Percentiles rank a stretch among this genome's conserved stretches.
Evolutionary conservation across 1,139 yeast species (phyloP).

Genomic region (Scheffersomyces titani): DNA sequence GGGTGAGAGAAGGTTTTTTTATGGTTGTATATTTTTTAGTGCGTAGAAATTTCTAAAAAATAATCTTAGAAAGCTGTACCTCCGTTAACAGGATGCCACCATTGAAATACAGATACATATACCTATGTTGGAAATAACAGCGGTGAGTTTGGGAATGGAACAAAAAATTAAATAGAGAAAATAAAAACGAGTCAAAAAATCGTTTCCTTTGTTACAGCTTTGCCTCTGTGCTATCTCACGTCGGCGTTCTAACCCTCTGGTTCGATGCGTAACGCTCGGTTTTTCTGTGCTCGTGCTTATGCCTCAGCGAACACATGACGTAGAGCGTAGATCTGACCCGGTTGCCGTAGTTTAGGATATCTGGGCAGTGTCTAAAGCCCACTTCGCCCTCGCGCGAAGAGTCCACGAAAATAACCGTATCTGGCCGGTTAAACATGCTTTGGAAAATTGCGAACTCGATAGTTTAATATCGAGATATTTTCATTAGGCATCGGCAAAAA

Average conservation of each 20-base stretch:
- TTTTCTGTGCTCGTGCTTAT: not conserved
- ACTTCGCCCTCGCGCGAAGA: not conserved
- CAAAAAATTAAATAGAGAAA: not conserved
- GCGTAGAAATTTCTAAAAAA: not conserved
- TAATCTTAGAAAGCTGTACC: not conserved
- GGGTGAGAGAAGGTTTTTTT: slow-evolving; percentile 1
- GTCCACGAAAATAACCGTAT: not conserved
- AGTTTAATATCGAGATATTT: too few relatives aligned
- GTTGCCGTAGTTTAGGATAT: not conserved
- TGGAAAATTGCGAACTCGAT: not conserved
- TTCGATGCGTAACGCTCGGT: not conserved
- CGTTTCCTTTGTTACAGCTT: not conserved
- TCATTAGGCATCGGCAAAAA: not conserved
- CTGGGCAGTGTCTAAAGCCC: not conserved
- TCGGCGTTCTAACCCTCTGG: not conserved
- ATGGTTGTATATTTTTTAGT: not conserved
- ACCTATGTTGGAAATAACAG: not conserved
- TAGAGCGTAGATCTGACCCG: not conserved
- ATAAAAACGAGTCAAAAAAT: not conserved
- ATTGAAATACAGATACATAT: not conserved
- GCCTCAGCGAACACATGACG: not conserved
- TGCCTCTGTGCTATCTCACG: not conserved
- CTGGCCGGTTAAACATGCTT: not conserved
- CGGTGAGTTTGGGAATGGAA: not conserved
- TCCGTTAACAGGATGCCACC: not conserved